A percentile compares a stretch with the other conserved stretches of the same genome.
phyloP scores from a whole-genome alignment of 2,329 filamentous ascomycete genomes.

The Domatiomyces catenatus region DNA sequence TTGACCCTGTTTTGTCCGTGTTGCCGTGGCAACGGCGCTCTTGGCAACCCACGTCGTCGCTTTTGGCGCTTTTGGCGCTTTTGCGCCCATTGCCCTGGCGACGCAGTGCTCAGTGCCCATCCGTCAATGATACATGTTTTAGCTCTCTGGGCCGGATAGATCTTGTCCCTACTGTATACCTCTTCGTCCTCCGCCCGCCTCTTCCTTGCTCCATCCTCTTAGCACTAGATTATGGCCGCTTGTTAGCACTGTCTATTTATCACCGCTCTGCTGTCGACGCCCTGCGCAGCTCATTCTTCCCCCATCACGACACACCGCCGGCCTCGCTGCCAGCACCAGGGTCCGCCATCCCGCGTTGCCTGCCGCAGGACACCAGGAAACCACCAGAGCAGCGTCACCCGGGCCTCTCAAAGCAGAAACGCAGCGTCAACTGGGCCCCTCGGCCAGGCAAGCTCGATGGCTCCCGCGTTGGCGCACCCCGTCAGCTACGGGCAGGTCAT shows the following conservation, averaged over 20 bases:
- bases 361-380: too few relatives aligned
- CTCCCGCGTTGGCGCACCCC: slow-evolving; percentile 24
- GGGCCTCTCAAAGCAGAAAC: too few relatives aligned
- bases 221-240: neutral
- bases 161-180: neutral
- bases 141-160: neutral
- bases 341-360: too few relatives aligned
- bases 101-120: neutral
- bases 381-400: too few relatives aligned
- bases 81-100: neutral
- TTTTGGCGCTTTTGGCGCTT: neutral
- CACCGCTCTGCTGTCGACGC: neutral
- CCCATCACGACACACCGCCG: neutral
- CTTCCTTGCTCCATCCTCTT: neutral
- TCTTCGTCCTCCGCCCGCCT: neutral
- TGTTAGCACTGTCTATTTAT: neutral
- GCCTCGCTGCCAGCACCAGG: too few relatives aligned
- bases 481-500: slow-evolving; percentile 74
- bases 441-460: slow-evolving; percentile 8
- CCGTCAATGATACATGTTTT: neutral
- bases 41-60: neutral
- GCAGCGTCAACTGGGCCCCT: neutral
- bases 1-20: neutral
- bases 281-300: neutral
- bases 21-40: neutral